A percentile compares a stretch with the other conserved stretches of the same genome.
Evolutionary conservation across 192 early-diverging fungal species (phyloP).

Genomic region (Coemansia sp.): DNA sequence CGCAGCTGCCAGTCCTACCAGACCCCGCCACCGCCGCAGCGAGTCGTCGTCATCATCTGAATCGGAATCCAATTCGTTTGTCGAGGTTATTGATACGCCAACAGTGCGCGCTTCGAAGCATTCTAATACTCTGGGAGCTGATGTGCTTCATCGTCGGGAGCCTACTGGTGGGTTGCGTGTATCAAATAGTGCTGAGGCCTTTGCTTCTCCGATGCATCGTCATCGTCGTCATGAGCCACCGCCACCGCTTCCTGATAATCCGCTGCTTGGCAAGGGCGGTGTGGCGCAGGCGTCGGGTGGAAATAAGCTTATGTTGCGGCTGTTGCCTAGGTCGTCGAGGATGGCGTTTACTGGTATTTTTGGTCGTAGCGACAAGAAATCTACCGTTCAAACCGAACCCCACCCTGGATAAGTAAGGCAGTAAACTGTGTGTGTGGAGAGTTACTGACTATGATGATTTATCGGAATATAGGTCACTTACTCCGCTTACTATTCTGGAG

Average conservation of each 20-base stretch:
- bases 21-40: background rate
- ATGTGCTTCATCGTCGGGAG: background rate
- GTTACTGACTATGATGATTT: constrained; percentile 6
- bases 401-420: background rate
- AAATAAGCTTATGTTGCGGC: constrained; percentile 20
- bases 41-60: background rate
- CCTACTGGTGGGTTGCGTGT: constrained; percentile 8
- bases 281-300: constrained; percentile 9
- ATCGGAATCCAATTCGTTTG: constrained; percentile 37
- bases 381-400: constrained; percentile 10
- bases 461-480: constrained; percentile 11
- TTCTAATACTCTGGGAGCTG: background rate
- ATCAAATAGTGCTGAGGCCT: constrained; percentile 38
- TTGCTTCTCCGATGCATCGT: background rate
- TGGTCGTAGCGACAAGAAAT: constrained; percentile 35
- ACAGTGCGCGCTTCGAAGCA: constrained; percentile 10
- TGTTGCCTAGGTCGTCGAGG: constrained; percentile 42
- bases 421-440: constrained; percentile 2
- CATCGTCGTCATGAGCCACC: background rate
- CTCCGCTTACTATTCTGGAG: background rate
- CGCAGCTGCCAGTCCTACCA: constrained; percentile 13
- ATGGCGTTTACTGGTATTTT: constrained; percentile 44
- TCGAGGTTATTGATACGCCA: constrained; percentile 27
- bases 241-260: constrained; percentile 6
- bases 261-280: background rate